A percentile compares a stretch with the other conserved stretches of the same genome.
Evolutionary conservation across 2,329 filamentous ascomycete genomes (phyloP).

Genomic region (Chaetomium sp.): DNA sequence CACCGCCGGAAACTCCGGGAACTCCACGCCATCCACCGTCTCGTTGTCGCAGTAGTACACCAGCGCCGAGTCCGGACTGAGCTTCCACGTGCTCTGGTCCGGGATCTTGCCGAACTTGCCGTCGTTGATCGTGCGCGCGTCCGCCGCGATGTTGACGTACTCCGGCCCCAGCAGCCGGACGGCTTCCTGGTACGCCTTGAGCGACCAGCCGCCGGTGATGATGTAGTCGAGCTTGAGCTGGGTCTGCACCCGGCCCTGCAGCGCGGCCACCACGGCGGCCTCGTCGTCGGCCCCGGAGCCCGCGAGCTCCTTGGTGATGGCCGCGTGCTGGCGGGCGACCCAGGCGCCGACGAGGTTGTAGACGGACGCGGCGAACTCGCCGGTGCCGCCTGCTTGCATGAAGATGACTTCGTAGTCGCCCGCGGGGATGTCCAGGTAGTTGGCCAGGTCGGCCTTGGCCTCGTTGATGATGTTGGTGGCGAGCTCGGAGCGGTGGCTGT

Average conservation of each 20-base stretch:
- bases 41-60: constrained; percentile 94
- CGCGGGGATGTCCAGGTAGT: constrained; percentile 68
- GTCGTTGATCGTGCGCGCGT: constrained; percentile 57
- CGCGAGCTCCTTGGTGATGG: constrained; percentile 51
- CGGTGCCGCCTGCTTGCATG: constrained; percentile 79
- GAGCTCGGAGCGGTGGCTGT: constrained; percentile 77
- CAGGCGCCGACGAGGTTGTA: constrained; percentile 82
- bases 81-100: constrained; percentile 66
- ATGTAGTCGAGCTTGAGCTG: constrained; percentile 83
- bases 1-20: constrained; percentile 62
- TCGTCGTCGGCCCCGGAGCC: constrained; percentile 36
- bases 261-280: constrained; percentile 49
- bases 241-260: constrained; percentile 57
- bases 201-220: constrained; percentile 83
- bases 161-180: constrained; percentile 68
- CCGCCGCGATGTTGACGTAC: constrained; percentile 72
- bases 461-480: constrained; percentile 74
- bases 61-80: constrained; percentile 62
- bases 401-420: constrained; percentile 83
- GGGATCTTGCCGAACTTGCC: constrained; percentile 87
- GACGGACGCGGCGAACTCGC: constrained; percentile 75
- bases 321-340: constrained; percentile 62
- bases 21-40: constrained; percentile 90
- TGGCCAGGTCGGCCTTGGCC: constrained; percentile 66
- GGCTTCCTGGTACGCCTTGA: constrained; percentile 83